Base-by-base conservation (phyloP, 352 stramenopile species). In the Globisporangium okanoganense region DNA sequence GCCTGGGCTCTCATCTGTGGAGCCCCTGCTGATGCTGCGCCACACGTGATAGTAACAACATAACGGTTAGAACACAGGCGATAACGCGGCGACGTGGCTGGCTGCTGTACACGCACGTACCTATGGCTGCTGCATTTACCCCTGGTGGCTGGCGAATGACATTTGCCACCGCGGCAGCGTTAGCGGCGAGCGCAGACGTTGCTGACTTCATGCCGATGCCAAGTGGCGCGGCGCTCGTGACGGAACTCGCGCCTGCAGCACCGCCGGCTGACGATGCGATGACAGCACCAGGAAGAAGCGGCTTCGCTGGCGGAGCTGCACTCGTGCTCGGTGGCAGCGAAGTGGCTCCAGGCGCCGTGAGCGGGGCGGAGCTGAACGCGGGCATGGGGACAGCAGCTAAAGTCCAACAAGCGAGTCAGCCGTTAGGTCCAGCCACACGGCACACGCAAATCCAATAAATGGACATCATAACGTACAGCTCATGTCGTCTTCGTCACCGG, bases 401-500 rank as follows among this genome's bases (percentile, higher is more conserved):
- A 7, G 25, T 35, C 18, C 2, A 57, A 55, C 38, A 35, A 14
- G 12, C 47, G 12, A 43, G 22, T 35, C n/a, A 14, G 16, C 33
- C 13, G 8, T 25, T 47, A 24, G 16, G 51, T 41, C 31, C 1
- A 55, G 16, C 24, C 3, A 53, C 18, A 53, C 1, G 38, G 9
- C 20, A 25, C 13, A 4, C 24, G 3, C 18, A 53, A 2, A 56
- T 16, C n/a, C 22, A 55, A 16, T 4, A 7, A 5, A 54, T 27
- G 20, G 1, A 22, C 16, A 49, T 1, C 2, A 33, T 18, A 49
- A 81, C 80, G 65, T 72, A 92, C 83, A 61, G 55, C 65, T 73
- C 67, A 92, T 79, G 4, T 89, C 77, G 29, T 87, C 81, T 41
- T 93, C 84, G 53, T 93, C 84, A 45, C 84, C 84, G 29, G 84